A percentile compares a stretch with the other conserved stretches of the same genome.
These are phyloP conservation scores for Elaphomyces granulatus DNA, from an alignment of 495 filamentous ascomycete genomes.

Conservation along the genomic window DNA sequence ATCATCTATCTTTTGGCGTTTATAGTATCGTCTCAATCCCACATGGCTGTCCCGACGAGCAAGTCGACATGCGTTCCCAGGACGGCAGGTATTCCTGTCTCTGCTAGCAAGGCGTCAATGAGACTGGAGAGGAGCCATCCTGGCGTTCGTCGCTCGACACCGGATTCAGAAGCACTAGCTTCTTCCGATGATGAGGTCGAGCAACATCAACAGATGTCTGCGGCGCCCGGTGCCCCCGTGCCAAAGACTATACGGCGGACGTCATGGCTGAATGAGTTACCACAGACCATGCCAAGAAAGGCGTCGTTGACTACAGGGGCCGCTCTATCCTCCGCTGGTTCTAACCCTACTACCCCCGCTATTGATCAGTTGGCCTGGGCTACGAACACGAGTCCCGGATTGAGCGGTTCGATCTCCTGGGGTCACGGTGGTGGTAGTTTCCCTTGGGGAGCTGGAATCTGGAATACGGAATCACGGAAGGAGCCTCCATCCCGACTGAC, in stretches of 20 bases:
- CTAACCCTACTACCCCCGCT: slow-evolving; percentile 60
- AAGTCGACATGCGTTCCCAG: slow-evolving; percentile 13
- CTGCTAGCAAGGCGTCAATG: slow-evolving; percentile 39
- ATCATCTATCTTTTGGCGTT: neutral
- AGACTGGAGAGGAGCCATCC: slow-evolving; percentile 58
- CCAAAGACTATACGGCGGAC: slow-evolving; percentile 34
- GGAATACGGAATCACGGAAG: slow-evolving; percentile 59
- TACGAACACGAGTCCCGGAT: slow-evolving; percentile 27
- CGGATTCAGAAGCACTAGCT: slow-evolving; percentile 82
- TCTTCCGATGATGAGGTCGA: slow-evolving; percentile 85
- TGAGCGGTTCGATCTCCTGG: slow-evolving; percentile 42
- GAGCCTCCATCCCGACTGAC: slow-evolving; percentile 58
- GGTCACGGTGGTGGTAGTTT: slow-evolving; percentile 45
- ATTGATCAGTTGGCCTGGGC: slow-evolving; percentile 59
- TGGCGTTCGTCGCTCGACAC: slow-evolving; percentile 60
- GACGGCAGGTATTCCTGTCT: slow-evolving; percentile 15
- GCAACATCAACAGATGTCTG: slow-evolving; percentile 23
- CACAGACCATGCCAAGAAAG: slow-evolving; percentile 31
- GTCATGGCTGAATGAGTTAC: slow-evolving; percentile 42
- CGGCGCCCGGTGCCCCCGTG: slow-evolving; percentile 20
- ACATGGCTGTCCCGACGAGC: slow-evolving; percentile 23
- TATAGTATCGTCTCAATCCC: too few relatives aligned
- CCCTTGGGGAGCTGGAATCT: slow-evolving; percentile 62
- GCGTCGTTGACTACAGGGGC: slow-evolving; percentile 31
- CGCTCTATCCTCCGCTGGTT: slow-evolving; percentile 60